Evolutionary conservation across 225 moss, liverwort and hornwort species (phyloP).

Genomic region (Bryoerythrophyllum caledonicum): DNA sequence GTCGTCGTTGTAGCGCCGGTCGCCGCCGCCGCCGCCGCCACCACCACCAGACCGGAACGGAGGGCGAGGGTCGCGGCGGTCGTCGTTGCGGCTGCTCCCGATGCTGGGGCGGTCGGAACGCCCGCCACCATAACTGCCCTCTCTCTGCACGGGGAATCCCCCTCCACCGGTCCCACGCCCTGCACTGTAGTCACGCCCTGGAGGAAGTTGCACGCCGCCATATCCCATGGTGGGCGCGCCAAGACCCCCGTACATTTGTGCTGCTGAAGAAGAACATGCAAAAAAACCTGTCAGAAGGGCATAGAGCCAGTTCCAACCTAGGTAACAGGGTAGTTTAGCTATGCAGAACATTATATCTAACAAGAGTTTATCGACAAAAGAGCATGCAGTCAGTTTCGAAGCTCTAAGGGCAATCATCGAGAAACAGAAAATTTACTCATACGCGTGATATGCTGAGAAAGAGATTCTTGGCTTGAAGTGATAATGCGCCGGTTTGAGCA

Average conservation of each 20-base stretch:
- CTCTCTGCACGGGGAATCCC: conserved; percentile 74
- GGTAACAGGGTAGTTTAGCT: not conserved
- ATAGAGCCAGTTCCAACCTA: not conserved
- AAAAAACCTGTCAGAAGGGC: not conserved
- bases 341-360: not conserved
- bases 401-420: not conserved
- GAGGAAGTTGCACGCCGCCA: conserved; percentile 92
- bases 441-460: not conserved
- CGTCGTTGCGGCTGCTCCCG: conserved; percentile 92
- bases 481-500: conserved; percentile 4
- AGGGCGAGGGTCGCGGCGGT: conserved; percentile 80
- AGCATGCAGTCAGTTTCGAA: too few relatives aligned
- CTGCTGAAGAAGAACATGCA: conserved; percentile 39
- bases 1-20: conserved; percentile 60
- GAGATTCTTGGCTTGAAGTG: conserved; percentile 2
- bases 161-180: conserved; percentile 91
- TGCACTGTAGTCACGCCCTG: conserved; percentile 95
- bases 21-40: conserved; percentile 75
- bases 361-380: too few relatives aligned
- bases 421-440: not conserved
- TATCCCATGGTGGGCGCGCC: conserved; percentile 83
- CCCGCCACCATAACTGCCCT: conserved; percentile 60
- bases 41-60: conserved; percentile 69
- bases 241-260: conserved; percentile 76
- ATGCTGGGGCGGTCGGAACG: conserved; percentile 97